Conservation (phyloP, 1,284 basidiomycete genomes). For the Macrocystidia cucumis region DNA sequence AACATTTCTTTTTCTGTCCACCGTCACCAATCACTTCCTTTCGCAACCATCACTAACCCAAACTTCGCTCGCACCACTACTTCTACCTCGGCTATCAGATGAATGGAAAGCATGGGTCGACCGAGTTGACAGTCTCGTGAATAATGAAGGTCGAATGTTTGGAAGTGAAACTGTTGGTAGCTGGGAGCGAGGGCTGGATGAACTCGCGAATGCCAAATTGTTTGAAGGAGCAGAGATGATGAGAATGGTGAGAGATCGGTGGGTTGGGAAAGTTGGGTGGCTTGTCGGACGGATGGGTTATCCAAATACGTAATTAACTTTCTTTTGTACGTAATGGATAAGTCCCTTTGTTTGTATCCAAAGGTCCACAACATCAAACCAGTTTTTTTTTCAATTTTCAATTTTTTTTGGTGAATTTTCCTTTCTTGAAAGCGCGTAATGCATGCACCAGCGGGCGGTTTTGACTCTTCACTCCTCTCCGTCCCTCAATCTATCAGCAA, state of each 20-base stretch:
- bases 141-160: slow-evolving; percentile 72
- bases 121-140: slow-evolving; percentile 57
- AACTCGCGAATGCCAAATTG: slow-evolving; percentile 46
- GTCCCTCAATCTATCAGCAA: slow-evolving; percentile 27
- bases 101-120: slow-evolving; percentile 78
- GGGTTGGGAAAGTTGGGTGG: slow-evolving; percentile 73
- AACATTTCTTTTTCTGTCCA: slow-evolving; percentile 61
- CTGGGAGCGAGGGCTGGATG: slow-evolving; percentile 65
- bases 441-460: slow-evolving; percentile 54
- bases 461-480: slow-evolving; percentile 19
- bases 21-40: slow-evolving; percentile 60
- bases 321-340: not conserved
- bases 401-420: too few species aligned
- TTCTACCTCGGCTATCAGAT: slow-evolving; percentile 52
- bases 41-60: slow-evolving; percentile 60
- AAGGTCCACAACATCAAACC: too few species aligned
- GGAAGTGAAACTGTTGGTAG: slow-evolving; percentile 54
- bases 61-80: slow-evolving; percentile 42
- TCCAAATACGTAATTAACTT: not conserved
- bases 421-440: too few species aligned
- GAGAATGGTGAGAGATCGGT: slow-evolving; percentile 54
- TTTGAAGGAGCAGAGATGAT: slow-evolving; percentile 43
- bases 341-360: not conserved
- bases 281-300: slow-evolving; percentile 50
- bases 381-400: too few species aligned